phyloP scores from a whole-genome alignment of 495 filamentous ascomycete species.

The Trypethelium eluteriae region DNA sequence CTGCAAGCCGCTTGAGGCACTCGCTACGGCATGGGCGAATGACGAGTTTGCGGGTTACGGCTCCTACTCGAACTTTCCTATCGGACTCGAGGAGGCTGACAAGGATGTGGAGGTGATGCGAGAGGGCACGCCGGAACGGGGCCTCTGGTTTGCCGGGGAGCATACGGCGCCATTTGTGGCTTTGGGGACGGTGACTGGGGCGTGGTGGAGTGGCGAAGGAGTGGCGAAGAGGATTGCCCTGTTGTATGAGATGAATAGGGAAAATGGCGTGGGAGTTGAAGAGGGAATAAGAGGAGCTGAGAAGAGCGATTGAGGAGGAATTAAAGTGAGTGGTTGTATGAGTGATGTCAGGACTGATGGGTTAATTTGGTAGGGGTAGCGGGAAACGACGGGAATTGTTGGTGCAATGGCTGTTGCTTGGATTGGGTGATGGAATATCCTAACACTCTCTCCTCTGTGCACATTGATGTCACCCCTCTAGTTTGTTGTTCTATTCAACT shows the following conservation, averaged over 20 bases:
- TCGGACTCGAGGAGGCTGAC: slow-evolving; percentile 63
- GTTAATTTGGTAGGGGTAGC: no score
- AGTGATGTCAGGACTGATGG: no score
- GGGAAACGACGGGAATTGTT: no score
- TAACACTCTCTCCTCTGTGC: no score
- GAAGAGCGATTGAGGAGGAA: neutral
- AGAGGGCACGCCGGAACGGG: slow-evolving; percentile 57
- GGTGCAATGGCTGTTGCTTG: no score
- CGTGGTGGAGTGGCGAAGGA: slow-evolving; percentile 85
- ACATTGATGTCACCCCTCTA: no score
- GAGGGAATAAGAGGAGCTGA: neutral
- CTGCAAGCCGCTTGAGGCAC: slow-evolving; percentile 55
- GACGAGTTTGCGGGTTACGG: slow-evolving; percentile 82
- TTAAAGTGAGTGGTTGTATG: no score
- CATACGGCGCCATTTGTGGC: slow-evolving; percentile 89
- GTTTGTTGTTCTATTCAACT: no score
- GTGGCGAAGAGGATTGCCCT: slow-evolving; percentile 58
- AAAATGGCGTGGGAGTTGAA: neutral
- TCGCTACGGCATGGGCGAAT: slow-evolving; percentile 71
- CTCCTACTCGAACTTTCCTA: slow-evolving; percentile 85
- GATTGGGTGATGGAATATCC: no score
- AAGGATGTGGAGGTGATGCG: slow-evolving; percentile 68
- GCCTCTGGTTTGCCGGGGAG: slow-evolving; percentile 88
- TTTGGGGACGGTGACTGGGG: slow-evolving; percentile 78
- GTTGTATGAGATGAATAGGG: slow-evolving; percentile 26